A percentile compares a stretch with the other conserved stretches of the same genome.
Conservation (phyloP, 179 eudicot genomes). For the Dionaea muscipula region DNA sequence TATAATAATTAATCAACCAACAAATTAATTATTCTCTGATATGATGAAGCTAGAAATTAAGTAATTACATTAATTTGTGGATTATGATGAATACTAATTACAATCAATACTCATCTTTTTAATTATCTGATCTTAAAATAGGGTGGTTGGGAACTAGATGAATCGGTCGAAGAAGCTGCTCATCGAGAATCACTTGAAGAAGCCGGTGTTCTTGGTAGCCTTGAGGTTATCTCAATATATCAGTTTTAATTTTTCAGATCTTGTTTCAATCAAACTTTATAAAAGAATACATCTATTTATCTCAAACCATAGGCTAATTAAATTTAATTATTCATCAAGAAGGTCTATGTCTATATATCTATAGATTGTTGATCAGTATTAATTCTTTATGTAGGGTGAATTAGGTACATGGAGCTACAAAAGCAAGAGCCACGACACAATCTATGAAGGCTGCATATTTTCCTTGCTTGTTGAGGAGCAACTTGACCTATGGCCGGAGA, state of each 20-base stretch:
- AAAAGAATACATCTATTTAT: too few relatives aligned
- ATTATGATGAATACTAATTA: too few relatives aligned
- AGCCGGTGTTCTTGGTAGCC: constrained; percentile 15
- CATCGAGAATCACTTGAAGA: constrained; percentile 14
- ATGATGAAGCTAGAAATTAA: background rate
- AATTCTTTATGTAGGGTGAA: constrained; percentile 1
- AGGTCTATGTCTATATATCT: too few relatives aligned
- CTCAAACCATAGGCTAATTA: too few relatives aligned
- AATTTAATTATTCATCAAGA: too few relatives aligned
- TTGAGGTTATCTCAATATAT: constrained; percentile 4
- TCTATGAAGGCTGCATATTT: constrained; percentile 17
- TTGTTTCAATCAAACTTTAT: too few relatives aligned
- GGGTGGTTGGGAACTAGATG: constrained; percentile 24
- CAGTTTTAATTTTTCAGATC: too few relatives aligned
- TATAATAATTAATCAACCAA: background rate
- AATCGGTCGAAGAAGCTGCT: constrained; percentile 13
- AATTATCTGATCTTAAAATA: too few relatives aligned
- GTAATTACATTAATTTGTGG: too few relatives aligned
- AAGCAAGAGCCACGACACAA: constrained; percentile 18
- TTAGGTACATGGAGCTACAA: constrained; percentile 14
- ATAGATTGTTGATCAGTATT: too few relatives aligned
- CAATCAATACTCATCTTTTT: too few relatives aligned
- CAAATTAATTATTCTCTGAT: background rate
- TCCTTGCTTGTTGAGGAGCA: constrained; percentile 12
- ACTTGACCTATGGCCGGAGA: constrained; percentile 18